A percentile compares a stretch with the other conserved stretches of the same genome.
These are phyloP conservation scores for Monilinia fructigena DNA, from an alignment of 2,329 filamentous ascomycete genomes.

Conservation along the genomic window DNA sequence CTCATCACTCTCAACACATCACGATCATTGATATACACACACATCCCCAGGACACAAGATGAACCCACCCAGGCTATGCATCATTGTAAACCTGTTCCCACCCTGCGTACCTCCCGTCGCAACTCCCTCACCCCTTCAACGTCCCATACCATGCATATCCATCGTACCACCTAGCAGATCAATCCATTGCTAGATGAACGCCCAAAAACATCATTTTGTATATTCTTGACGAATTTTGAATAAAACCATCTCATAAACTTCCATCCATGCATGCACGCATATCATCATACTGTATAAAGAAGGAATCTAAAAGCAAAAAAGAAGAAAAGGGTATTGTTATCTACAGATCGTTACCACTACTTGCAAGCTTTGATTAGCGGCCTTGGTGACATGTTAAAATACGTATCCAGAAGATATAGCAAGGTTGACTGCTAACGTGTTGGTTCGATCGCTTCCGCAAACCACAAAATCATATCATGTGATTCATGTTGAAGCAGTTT, in stretches of 20 bases:
- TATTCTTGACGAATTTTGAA: background rate
- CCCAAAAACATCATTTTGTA: background rate
- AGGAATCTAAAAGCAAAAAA: conserved; percentile 17
- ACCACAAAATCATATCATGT: conserved; percentile 8
- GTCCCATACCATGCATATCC: background rate
- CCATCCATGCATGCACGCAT: conserved; percentile 2
- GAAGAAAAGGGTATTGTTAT: conserved; percentile 23
- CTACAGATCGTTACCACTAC: conserved; percentile 26
- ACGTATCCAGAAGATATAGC: background rate
- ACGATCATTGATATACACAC: too few relatives aligned
- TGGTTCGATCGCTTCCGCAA: conserved; percentile 1
- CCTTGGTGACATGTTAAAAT: background rate
- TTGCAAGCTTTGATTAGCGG: background rate
- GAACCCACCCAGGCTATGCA: background rate
- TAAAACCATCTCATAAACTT: conserved; percentile 10
- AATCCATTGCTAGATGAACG: conserved; percentile 19
- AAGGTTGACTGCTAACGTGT: background rate
- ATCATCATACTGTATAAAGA: conserved; percentile 12
- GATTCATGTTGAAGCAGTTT: background rate
- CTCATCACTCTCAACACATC: too few relatives aligned
- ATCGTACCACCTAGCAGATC: conserved; percentile 8
- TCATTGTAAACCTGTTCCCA: background rate
- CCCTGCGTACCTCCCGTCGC: background rate
- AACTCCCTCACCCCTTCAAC: background rate
- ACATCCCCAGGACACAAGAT: too few relatives aligned